These are phyloP conservation scores for Arctium lappa DNA, from an alignment of 129 eudicot species.

Conservation along the genomic window DNA sequence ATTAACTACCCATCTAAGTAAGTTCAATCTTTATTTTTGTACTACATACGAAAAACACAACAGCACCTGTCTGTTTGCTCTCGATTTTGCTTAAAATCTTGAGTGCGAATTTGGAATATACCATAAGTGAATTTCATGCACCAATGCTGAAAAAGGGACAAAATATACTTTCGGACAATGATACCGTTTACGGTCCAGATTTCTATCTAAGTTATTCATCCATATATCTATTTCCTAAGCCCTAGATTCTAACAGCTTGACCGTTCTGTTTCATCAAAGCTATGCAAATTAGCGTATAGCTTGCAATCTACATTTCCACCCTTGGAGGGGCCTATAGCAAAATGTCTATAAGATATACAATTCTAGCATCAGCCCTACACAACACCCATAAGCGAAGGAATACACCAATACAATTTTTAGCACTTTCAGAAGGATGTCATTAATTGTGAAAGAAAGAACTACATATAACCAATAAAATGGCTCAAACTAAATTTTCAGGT, in stretches of 20 bases:
- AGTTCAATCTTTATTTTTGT: not conserved
- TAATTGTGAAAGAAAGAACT: not conserved
- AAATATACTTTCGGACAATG: not conserved
- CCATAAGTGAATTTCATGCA: not conserved
- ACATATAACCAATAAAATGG: not conserved
- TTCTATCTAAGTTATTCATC: not conserved
- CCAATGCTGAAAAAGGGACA: not conserved
- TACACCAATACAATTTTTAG: not conserved
- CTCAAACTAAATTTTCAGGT: conserved; percentile 2
- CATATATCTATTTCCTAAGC: not conserved
- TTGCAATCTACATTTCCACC: not conserved
- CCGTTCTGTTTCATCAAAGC: not conserved
- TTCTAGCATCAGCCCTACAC: not conserved
- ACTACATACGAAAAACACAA: not conserved
- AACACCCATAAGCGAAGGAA: not conserved
- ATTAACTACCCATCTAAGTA: not conserved
- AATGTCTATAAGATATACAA: not conserved
- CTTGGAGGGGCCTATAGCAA: not conserved
- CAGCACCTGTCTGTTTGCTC: not conserved
- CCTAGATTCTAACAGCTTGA: not conserved
- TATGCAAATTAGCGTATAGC: not conserved
- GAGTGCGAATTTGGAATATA: not conserved
- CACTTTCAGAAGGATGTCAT: not conserved
- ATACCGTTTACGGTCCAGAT: not conserved
- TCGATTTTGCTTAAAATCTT: not conserved